phyloP scores from a whole-genome alignment of 352 stramenopile species.

The Phytophthora sojae region DNA sequence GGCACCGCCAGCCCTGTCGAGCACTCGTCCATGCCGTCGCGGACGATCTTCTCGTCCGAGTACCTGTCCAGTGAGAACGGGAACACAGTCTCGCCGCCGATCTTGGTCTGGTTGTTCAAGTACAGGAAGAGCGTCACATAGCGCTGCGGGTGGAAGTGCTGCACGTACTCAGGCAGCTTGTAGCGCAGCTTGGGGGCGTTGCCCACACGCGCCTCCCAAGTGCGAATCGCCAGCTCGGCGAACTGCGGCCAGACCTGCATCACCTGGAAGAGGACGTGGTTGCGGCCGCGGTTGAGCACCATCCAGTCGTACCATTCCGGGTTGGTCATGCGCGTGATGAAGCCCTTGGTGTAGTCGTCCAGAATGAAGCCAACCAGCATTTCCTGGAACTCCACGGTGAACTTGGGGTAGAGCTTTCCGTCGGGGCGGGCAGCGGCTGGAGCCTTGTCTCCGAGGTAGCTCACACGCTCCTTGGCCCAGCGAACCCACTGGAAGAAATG shows the following conservation, averaged over 20 bases:
- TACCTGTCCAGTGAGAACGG: conserved; percentile 85
- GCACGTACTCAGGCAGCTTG: conserved; percentile 66
- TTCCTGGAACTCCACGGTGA: conserved; percentile 70
- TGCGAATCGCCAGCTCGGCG: conserved; percentile 67
- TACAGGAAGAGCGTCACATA: conserved; percentile 98
- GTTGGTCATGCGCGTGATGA: conserved; percentile 69
- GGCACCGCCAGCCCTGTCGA: conserved; percentile 78
- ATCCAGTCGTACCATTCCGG: conserved; percentile 82
- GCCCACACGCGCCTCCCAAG: conserved; percentile 69
- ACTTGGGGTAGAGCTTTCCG: conserved; percentile 71
- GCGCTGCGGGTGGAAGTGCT: conserved; percentile 92
- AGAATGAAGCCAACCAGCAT: conserved; percentile 67
- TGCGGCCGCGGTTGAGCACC: conserved; percentile 61
- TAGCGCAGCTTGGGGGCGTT: conserved; percentile 55
- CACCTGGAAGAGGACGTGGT: conserved; percentile 72
- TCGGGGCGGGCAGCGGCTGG: conserved; percentile 52
- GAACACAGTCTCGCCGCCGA: conserved; percentile 98
- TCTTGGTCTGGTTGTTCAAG: conserved; percentile 94
- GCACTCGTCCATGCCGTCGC: conserved; percentile 85
- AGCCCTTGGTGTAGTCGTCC: conserved; percentile 65
- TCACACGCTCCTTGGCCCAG: conserved; percentile 84
- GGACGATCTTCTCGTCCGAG: conserved; percentile 72
- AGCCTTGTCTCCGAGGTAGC: conserved; percentile 60
- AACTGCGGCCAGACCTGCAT: conserved; percentile 68
- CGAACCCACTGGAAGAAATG: conserved; percentile 84